phyloP scores from a whole-genome alignment of 768 basidiomycete species.

The Lactarius trivialis region DNA sequence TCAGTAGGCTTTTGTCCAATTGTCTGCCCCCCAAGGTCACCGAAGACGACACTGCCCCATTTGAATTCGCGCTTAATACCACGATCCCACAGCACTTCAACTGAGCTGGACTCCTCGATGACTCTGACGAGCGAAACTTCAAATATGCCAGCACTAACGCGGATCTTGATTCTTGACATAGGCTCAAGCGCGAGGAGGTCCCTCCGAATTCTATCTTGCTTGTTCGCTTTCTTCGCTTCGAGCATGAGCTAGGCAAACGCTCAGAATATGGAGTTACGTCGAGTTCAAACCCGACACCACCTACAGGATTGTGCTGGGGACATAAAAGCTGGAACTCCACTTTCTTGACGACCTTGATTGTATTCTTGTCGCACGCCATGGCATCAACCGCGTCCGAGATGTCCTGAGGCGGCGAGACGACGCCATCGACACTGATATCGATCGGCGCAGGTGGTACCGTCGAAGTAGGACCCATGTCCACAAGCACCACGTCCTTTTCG shows the following conservation, averaged over 20 bases:
- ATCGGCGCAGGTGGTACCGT: constrained; percentile 25
- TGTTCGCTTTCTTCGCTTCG: constrained; percentile 66
- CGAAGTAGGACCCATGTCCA: constrained; percentile 32
- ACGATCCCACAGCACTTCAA: constrained; percentile 79
- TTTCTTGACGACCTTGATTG: constrained; percentile 66
- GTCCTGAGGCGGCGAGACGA: neutral
- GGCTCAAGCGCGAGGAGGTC: constrained; percentile 64
- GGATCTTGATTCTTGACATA: constrained; percentile 77
- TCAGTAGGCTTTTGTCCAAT: constrained; percentile 69
- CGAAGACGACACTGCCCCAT: constrained; percentile 75
- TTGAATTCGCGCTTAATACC: constrained; percentile 72
- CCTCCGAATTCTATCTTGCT: constrained; percentile 63
- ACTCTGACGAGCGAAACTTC: constrained; percentile 76
- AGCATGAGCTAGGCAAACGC: constrained; percentile 50
- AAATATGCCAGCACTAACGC: constrained; percentile 76
- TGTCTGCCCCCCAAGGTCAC: constrained; percentile 56
- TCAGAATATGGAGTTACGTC: neutral
- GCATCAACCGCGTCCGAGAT: constrained; percentile 8
- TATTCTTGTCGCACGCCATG: constrained; percentile 28
- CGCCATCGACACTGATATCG: constrained; percentile 33
- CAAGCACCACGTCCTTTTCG: constrained; percentile 73
- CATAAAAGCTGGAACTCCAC: constrained; percentile 72
- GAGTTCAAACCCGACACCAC: constrained; percentile 29
- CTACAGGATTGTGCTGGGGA: constrained; percentile 84
- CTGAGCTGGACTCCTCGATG: constrained; percentile 58